A percentile compares a stretch with the other conserved stretches of the same genome.
Conservation (phyloP, 1,284 basidiomycete species). For the Cryptococcus floricola region DNA sequence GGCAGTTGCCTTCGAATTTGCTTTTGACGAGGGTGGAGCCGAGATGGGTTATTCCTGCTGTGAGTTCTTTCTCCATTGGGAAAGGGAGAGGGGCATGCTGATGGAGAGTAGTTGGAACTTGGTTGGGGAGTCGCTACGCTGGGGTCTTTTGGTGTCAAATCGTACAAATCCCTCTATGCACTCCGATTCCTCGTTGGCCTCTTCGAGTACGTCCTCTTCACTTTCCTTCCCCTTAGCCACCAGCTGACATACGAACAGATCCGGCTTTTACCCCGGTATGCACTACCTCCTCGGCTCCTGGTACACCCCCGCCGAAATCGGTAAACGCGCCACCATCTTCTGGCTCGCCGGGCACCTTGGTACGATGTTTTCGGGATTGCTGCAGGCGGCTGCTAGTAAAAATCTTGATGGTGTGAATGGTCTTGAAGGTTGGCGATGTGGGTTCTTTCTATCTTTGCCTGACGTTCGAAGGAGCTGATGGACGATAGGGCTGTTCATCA, state of each 20-base stretch:
- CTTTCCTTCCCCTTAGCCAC: too few relatives aligned
- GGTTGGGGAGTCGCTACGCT: constrained; percentile 40
- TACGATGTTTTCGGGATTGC: constrained; percentile 37
- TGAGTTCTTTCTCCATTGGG: constrained; percentile 6
- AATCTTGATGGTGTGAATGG: constrained; percentile 35
- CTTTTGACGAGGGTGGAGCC: constrained; percentile 40
- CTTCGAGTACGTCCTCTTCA: constrained; percentile 19
- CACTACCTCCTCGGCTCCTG: constrained; percentile 36
- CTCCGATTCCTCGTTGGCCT: constrained; percentile 38
- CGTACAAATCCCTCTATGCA: constrained; percentile 25
- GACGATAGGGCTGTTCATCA: constrained; percentile 33
- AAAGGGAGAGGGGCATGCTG: background rate
- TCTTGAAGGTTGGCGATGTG: constrained; percentile 34
- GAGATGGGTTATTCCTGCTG: constrained; percentile 29
- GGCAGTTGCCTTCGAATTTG: constrained; percentile 40
- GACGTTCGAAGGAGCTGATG: background rate
- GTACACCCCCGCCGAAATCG: constrained; percentile 40
- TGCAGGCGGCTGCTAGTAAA: constrained; percentile 39
- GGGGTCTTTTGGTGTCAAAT: constrained; percentile 28
- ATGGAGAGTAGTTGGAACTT: constrained; percentile 28
- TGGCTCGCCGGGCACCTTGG: constrained; percentile 33
- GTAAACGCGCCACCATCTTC: constrained; percentile 39
- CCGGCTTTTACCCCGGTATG: constrained; percentile 38
- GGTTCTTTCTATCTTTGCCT: background rate
- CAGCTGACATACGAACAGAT: constrained; percentile 10